phyloP scores from a whole-genome alignment of 306 rosid genomes.

The Arachis stenosperma region DNA sequence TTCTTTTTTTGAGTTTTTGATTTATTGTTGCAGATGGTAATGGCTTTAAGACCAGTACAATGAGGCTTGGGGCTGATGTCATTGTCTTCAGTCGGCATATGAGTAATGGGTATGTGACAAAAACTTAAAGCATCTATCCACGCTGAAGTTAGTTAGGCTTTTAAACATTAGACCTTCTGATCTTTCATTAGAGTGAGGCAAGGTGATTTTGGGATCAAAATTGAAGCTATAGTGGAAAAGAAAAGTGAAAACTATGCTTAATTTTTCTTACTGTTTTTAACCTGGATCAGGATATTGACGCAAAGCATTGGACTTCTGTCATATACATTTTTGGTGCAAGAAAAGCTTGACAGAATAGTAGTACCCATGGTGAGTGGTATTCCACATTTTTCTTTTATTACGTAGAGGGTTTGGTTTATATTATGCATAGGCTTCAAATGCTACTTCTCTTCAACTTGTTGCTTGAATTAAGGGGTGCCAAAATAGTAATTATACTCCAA shows the following conservation, averaged over 20 bases:
- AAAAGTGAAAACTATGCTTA: conserved; percentile 23
- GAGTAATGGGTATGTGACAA: conserved; percentile 59
- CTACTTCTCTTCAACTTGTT: conserved; percentile 26
- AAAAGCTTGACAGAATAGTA: conserved; percentile 79
- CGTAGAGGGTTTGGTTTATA: conserved; percentile 17
- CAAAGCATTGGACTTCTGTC: conserved; percentile 97
- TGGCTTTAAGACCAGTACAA: conserved; percentile 96
- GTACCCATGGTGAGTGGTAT: conserved; percentile 88
- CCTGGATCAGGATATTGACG: conserved; percentile 67
- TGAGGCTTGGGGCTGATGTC: conserved; percentile 99
- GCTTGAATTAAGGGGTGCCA: background rate
- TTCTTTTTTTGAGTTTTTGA: conserved; percentile 43
- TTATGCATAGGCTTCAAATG: conserved; percentile 3
- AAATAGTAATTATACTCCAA: background rate
- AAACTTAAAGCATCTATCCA: conserved; percentile 7
- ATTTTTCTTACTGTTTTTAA: conserved; percentile 29
- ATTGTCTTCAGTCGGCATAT: conserved; percentile 77
- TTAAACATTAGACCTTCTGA: background rate
- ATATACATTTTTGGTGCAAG: conserved; percentile 70
- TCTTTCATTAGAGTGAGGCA: conserved; percentile 7
- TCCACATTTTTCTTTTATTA: conserved; percentile 30
- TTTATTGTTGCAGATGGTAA: conserved; percentile 86
- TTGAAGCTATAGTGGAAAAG: conserved; percentile 11
- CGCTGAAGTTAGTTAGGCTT: conserved; percentile 22
- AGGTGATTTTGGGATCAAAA: conserved; percentile 1